Percentiles rank a stretch among this genome's conserved stretches.
These are phyloP conservation scores for Colletotrichum sp. DNA, from an alignment of 2,329 filamentous ascomycete genomes.

Conservation along the genomic window DNA sequence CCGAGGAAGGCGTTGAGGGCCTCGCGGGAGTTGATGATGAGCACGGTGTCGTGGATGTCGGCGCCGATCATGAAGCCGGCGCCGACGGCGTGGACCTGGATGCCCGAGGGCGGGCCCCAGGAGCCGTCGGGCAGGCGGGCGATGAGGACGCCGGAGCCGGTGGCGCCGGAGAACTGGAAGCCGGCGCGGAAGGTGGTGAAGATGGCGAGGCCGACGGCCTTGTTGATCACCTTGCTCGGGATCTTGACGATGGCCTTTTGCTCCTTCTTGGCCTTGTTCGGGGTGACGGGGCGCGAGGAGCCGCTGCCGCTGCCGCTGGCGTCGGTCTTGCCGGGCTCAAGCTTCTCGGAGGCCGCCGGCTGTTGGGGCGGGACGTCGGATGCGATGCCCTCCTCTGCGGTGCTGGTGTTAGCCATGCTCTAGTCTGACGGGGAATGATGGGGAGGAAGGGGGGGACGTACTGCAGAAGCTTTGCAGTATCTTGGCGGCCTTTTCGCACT, in stretches of 20 bases:
- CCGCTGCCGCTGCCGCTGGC: neutral
- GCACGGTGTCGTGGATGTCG: slow-evolving; percentile 89
- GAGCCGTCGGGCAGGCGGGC: slow-evolving; percentile 66
- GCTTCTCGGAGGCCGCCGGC: slow-evolving; percentile 22
- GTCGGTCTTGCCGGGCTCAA: slow-evolving; percentile 18
- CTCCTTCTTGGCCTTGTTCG: slow-evolving; percentile 35
- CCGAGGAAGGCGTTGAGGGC: slow-evolving; percentile 80
- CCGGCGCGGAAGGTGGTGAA: slow-evolving; percentile 75
- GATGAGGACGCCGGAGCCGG: slow-evolving; percentile 69
- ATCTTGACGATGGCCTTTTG: slow-evolving; percentile 56
- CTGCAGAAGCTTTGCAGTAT: slow-evolving; percentile 88
- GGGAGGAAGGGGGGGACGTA: too few species aligned
- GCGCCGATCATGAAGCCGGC: slow-evolving; percentile 82
- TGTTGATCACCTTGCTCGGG: slow-evolving; percentile 64
- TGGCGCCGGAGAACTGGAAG: slow-evolving; percentile 69
- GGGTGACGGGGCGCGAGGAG: slow-evolving; percentile 21
- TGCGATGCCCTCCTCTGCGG: slow-evolving; percentile 57
- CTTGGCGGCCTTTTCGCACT: slow-evolving; percentile 87
- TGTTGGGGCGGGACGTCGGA: slow-evolving; percentile 35
- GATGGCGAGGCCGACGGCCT: slow-evolving; percentile 72
- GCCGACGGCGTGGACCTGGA: slow-evolving; percentile 80
- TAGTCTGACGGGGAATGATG: slow-evolving; percentile 1
- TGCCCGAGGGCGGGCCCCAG: slow-evolving; percentile 84
- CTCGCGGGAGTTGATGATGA: slow-evolving; percentile 80
- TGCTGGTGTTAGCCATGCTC: neutral